A percentile compares a stretch with the other conserved stretches of the same genome.
Evolutionary conservation across 2,329 filamentous ascomycete species (phyloP).

Genomic region (Paraphoma chrysanthemicola): DNA sequence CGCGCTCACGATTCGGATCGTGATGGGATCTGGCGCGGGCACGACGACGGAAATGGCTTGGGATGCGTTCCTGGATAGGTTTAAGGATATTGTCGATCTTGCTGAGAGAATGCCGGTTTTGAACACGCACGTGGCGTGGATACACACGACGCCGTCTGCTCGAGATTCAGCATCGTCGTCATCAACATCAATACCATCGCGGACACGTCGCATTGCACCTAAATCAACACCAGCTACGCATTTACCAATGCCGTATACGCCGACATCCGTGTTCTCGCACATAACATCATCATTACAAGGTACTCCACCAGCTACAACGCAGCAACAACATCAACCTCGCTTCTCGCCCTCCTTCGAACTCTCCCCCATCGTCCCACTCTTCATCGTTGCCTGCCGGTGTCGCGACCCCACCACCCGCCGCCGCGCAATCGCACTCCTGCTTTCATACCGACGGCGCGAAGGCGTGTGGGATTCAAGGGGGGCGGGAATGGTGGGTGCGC

Average conservation of each 20-base stretch:
- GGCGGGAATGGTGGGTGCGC: conserved; percentile 28
- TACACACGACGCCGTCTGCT: too few relatives aligned
- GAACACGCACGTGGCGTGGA: background rate
- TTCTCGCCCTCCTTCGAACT: conserved; percentile 40
- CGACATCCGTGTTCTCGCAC: conserved; percentile 10
- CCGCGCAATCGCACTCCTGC: conserved; percentile 30
- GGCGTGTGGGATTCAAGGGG: conserved; percentile 36
- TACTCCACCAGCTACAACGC: background rate
- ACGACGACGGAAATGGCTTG: conserved; percentile 27
- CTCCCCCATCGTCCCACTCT: conserved; percentile 34
- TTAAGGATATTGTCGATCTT: conserved; percentile 35
- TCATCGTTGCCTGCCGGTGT: conserved; percentile 33
- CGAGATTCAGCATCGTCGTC: conserved; percentile 13
- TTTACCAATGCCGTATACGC: conserved; percentile 11
- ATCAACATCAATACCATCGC: background rate
- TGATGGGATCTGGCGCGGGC: conserved; percentile 22
- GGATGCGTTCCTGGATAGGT: conserved; percentile 29
- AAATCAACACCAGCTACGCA: conserved; percentile 15
- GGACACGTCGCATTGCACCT: conserved; percentile 15
- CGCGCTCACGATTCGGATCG: conserved; percentile 26
- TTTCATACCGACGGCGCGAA: conserved; percentile 32
- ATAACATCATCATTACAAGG: background rate
- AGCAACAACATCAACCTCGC: conserved; percentile 6
- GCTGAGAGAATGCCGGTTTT: conserved; percentile 32
- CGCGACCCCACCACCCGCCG: conserved; percentile 35